Evolutionary conservation across 2,329 filamentous ascomycete genomes (phyloP), one percentile per base, ranked within the genome.

Genomic region (Beauveria caledonica): DNA sequence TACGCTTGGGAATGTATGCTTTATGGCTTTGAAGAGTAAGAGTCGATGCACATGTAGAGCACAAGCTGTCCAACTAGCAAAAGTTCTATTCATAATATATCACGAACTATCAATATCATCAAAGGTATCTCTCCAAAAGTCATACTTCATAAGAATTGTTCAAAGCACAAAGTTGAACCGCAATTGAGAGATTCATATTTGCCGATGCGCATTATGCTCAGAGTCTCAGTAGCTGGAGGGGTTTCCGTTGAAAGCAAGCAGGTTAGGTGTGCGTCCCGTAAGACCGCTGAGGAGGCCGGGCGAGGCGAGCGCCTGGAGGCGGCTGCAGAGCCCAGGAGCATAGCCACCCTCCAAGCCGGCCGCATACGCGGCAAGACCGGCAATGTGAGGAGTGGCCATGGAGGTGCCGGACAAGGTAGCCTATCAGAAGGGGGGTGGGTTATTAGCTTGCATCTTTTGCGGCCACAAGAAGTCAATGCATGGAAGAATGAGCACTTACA

Each of bases 181-280:
- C 33, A 13, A 36, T 6, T 2, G 8, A 21, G 9, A 39, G 2
- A 13, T 13, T 23, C 33, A 2, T 39, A 2, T 25, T 17, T 36
- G n/a, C 10, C n/a, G 19, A 23, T 19, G n/a, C 21, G 17, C 48
- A 11, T 13, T 17, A 19, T 23, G 33, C 11, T 39, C 11, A 27
- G 7, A 4, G 9, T 19, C 9, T 21, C 17, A 11, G 42, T 53
- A 61, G 9, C 36, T 53, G 21, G 33, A 46, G 23, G 60, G 53
- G 50, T 66, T 54, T 62, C 79, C 80, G 72, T 86, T 85, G 73
- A 81, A 84, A 61, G 78, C 80, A 57, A 86, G 74, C 61, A 74
- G 67, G 75, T 85, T 85, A 66, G 69, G 66, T 57, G 78, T 82
- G 63, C 76, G 73, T 62, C 66, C 71, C 56, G 73, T 74, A 1